These are phyloP conservation scores for Bolboschoenus planiculmis DNA, from an alignment of 176 grass and related monocot genomes.

Conservation along the genomic window DNA sequence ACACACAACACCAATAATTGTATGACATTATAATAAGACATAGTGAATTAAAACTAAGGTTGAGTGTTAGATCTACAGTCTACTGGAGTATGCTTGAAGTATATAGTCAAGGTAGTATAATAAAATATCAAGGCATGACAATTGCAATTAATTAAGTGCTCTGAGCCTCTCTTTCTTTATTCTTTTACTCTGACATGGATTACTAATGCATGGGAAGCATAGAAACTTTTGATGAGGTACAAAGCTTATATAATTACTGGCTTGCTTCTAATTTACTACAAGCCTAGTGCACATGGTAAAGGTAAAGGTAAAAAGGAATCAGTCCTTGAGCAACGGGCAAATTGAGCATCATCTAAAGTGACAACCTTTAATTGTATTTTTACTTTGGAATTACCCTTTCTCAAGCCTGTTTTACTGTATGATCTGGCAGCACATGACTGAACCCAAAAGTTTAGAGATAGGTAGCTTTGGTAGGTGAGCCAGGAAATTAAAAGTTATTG, in stretches of 20 bases:
- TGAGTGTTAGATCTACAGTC: background rate
- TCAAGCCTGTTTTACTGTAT: background rate
- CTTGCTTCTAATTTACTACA: conserved; percentile 10
- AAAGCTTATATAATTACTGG: conserved; percentile 3
- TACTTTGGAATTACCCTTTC: conserved; percentile 8
- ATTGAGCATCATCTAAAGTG: background rate
- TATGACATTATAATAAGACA: background rate
- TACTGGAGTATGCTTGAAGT: background rate
- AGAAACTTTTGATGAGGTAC: background rate
- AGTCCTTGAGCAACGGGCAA: background rate
- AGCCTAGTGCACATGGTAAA: conserved; percentile 24
- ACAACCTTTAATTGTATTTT: conserved; percentile 12
- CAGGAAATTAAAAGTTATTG: background rate
- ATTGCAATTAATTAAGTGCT: background rate
- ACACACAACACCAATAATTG: background rate
- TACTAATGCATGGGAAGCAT: background rate
- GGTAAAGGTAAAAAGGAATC: conserved; percentile 28
- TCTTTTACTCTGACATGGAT: background rate
- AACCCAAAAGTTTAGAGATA: background rate
- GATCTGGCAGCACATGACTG: conserved; percentile 15
- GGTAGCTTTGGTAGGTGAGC: conserved; percentile 15
- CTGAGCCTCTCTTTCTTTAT: background rate
- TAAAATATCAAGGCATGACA: background rate
- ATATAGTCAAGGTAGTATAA: conserved; percentile 2
- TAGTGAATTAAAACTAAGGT: background rate